A percentile compares a stretch with the other conserved stretches of the same genome.
phyloP scores from a whole-genome alignment of 768 basidiomycete species.

The Termitomyces sp. region DNA sequence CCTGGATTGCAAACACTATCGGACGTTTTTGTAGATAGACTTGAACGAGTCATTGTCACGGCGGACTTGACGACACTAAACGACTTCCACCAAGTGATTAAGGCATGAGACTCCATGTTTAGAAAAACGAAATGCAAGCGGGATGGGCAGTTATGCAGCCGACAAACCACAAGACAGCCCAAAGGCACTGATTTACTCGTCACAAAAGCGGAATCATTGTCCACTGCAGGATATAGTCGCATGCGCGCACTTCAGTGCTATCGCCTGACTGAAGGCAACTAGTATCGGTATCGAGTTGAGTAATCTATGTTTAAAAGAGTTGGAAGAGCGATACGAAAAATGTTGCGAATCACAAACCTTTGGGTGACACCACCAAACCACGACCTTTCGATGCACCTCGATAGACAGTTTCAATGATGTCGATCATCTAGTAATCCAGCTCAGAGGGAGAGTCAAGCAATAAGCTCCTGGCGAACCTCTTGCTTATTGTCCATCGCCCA shows the following conservation, averaged over 20 bases:
- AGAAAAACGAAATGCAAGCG: not conserved
- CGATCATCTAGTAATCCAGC: constrained; percentile 64
- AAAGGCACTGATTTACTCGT: not conserved
- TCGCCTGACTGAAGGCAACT: not conserved
- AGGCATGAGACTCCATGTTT: not conserved
- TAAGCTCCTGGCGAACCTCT: constrained; percentile 52
- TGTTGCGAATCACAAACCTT: constrained; percentile 48
- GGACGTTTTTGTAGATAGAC: not conserved
- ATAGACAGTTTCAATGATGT: constrained; percentile 97
- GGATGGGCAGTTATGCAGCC: not conserved
- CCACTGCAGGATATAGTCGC: not conserved
- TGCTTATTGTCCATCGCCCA: constrained; percentile 99
- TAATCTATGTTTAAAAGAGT: not conserved
- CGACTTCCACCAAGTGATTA: not conserved
- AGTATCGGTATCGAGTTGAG: constrained; percentile 3
- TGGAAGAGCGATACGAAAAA: not conserved
- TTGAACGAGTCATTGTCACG: not conserved
- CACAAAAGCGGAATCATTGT: not conserved
- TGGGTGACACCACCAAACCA: constrained; percentile 95
- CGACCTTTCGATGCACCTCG: constrained; percentile 96
- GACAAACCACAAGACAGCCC: not conserved
- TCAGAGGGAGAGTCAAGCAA: not conserved
- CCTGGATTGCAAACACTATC: not conserved
- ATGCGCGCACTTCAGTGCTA: not conserved
- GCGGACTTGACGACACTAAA: not conserved